Percentiles rank a stretch among this genome's conserved stretches.
These are phyloP conservation scores for thale cress (Arabidopsis thaliana) DNA, from an alignment of 345 rosid species.

Conservation along the genomic window TAIR10.1 NC_003075.7:2680501-2681000, in stretches of 20 bases:
- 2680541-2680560: constrained; percentile 56
- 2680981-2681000: neutral
- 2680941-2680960: constrained; percentile 46
- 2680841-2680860: constrained; percentile 58
- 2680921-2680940: constrained; percentile 59
- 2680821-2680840: constrained; percentile 57
- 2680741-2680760: constrained; percentile 47
- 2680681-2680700: neutral
- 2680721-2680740: constrained; percentile 8
- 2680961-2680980: constrained; percentile 36
- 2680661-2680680: constrained; percentile 45
- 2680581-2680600: constrained; percentile 60
- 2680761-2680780: constrained; percentile 54
- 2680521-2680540: constrained; percentile 50
- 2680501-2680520: constrained; percentile 55
- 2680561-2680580: constrained; percentile 60
- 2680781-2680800: constrained; percentile 57
- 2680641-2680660: constrained; percentile 56
- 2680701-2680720: neutral
- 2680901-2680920: constrained; percentile 54
- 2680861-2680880: constrained; percentile 54
- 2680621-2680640: constrained; percentile 57
- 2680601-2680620: constrained; percentile 63
- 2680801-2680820: constrained; percentile 57
- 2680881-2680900: constrained; percentile 63